Evolutionary conservation across 1,284 basidiomycete species (phyloP), one percentile per base, ranked within the genome.

Genomic region (Mycosarcoma maydis): DNA sequence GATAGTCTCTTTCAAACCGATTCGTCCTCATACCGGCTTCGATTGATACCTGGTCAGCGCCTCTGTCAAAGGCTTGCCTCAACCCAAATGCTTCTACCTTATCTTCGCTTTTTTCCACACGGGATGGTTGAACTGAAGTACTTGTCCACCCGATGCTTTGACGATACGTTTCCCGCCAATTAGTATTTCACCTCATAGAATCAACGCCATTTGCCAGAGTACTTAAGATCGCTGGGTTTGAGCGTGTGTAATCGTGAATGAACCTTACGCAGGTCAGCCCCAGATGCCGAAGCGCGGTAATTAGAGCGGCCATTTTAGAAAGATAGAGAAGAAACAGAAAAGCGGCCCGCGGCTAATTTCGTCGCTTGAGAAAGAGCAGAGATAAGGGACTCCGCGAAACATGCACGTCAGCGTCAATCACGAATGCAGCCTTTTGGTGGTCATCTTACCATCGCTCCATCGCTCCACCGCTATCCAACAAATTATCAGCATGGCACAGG

Each of bases 21-120:
- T 30, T 41, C 23, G 19, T 40, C 37, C 40, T 26, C 46, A 49
- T 61, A 45, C 58, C 58, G 53, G 22, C 46, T 40, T 43, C 19
- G 24, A 47, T 39, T 38, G 53, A 64, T 64, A 64, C 60, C 60
- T 56, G 60, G 48, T 34, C 43, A 24, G 43, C 37, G 43, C 42
- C 22, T 30, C 17, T 17, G 3, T 22, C 27, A 10, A 16, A 17
- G 23, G 33, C 24, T 17, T 34, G 44, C 19, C 33, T 24, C 44
- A 17, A 26, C n/a, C 24, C 16, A 29, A 14, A 30, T 22, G 7
- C 17, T 14, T 20, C 8, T 9, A 20, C 7, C 40, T 42, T 8
- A 17, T n/a, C 26, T 27, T 2, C 22, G 14, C 17, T 36, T 14
- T 20, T 19, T 8, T 43, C 11, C 29, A 19, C 17, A 20, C n/a